Percentiles rank a stretch among this genome's conserved stretches.
Conservation (phyloP, 2,329 filamentous ascomycete genomes). For the Cryphonectria japonica region DNA sequence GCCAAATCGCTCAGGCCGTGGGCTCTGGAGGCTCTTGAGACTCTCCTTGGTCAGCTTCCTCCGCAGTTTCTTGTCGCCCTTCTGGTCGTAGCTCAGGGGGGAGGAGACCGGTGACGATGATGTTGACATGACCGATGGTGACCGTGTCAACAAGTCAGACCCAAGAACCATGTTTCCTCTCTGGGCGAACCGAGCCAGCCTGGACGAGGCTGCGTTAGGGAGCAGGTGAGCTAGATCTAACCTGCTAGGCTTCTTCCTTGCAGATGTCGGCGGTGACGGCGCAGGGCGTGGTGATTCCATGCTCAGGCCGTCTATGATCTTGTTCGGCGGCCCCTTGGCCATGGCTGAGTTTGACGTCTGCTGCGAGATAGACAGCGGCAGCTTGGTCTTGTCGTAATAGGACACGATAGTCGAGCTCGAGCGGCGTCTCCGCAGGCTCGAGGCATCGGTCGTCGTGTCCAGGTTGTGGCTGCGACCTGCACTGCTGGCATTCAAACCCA, state of each 20-base stretch:
- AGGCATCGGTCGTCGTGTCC: constrained; percentile 44
- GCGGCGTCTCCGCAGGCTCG: constrained; percentile 51
- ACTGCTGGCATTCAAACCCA: constrained; percentile 33
- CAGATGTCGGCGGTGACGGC: constrained; percentile 35
- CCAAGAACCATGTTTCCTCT: constrained; percentile 38
- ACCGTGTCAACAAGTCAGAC: constrained; percentile 44
- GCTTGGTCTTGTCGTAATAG: constrained; percentile 60
- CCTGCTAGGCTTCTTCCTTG: constrained; percentile 53
- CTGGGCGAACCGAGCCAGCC: constrained; percentile 31
- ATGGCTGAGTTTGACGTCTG: constrained; percentile 63
- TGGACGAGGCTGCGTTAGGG: constrained; percentile 37
- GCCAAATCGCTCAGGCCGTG: neutral
- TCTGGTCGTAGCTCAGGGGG: constrained; percentile 33
- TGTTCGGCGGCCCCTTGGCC: constrained; percentile 57
- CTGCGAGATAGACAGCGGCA: constrained; percentile 60
- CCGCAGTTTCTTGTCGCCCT: constrained; percentile 37
- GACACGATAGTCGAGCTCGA: constrained; percentile 61
- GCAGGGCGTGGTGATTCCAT: constrained; percentile 43
- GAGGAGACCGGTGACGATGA: constrained; percentile 42
- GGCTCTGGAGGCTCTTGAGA: constrained; percentile 30
- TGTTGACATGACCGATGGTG: constrained; percentile 48
- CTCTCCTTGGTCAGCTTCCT: constrained; percentile 45
- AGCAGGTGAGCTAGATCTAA: constrained; percentile 54
- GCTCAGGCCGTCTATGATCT: constrained; percentile 51
- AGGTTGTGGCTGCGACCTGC: constrained; percentile 34